Conservation (phyloP, 108 stramenopile genomes). For the Stephanodiscus minutulus region DNA sequence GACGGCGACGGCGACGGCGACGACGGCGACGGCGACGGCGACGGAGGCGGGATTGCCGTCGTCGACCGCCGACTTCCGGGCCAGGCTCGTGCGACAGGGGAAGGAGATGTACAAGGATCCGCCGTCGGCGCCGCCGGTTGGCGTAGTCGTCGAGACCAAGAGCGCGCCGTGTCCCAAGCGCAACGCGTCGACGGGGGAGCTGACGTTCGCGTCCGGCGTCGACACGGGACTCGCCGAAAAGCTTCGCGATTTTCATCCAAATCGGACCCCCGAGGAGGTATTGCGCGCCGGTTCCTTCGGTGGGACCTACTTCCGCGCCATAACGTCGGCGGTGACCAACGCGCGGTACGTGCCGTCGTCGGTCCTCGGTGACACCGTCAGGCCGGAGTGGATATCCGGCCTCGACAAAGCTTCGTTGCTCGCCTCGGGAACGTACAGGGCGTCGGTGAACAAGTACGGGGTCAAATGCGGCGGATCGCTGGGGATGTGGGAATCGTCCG, state of each 20-base stretch:
- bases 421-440: conserved; percentile 70
- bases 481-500: conserved; percentile 91
- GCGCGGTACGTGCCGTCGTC: conserved; percentile 68
- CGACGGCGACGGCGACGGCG: conserved; percentile 4
- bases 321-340: conserved; percentile 85
- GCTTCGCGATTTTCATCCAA: conserved; percentile 89
- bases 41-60: conserved; percentile 50
- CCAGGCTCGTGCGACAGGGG: conserved; percentile 60
- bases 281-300: conserved; percentile 92
- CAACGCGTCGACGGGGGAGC: conserved; percentile 55
- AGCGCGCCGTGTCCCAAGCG: conserved; percentile 48
- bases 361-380: conserved; percentile 66
- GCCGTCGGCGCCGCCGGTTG: conserved; percentile 67
- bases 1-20: conserved; percentile 5
- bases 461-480: conserved; percentile 93
- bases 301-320: conserved; percentile 96
- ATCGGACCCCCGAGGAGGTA: conserved; percentile 93
- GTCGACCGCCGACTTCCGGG: conserved; percentile 48
- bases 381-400: conserved; percentile 78
- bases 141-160: conserved; percentile 44
- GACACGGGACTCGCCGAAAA: conserved; percentile 17
- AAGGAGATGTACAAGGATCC: conserved; percentile 90
- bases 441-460: conserved; percentile 81
- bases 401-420: conserved; percentile 60
- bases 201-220: conserved; percentile 55